Base-by-base conservation (phyloP, 1,284 basidiomycete species). In the Athelia psychrophila region DNA sequence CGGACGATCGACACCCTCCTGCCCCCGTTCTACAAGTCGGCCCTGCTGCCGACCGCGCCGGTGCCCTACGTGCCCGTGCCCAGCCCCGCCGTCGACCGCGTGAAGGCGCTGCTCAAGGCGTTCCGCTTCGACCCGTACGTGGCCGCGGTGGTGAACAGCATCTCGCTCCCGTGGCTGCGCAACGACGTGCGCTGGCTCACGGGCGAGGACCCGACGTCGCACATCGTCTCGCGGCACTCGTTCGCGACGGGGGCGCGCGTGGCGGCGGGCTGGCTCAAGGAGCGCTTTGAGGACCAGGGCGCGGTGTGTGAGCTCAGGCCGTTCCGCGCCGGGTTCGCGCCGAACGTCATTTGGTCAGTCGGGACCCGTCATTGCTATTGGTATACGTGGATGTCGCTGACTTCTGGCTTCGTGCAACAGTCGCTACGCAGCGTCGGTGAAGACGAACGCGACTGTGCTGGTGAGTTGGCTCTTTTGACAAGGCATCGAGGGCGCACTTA, bases 341-440 rank as follows among this genome's bases (percentile, higher is more conserved):
- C 93, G 10, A 92, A 94, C 62, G 83, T 95, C 40, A 76, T 95
- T 54, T 95, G 93, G 86, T 87, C 60, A 33, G 72, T 30, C 27
- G 27, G n/a, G n/a, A n/a, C n/a, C n/a, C 58, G 18, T 44, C 50
- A 35, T 35, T 44, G 19, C 42, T 19, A 33, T 32, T 16, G 13
- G 33, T 23, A n/a, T 24, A 40, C 38, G 16, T n/a, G 38, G n/a
- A 33, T 52, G 38, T 45, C 12, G 45, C 9, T 38, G 38, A 42
- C 16, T 20, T 27, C 3, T 56, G 44, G 38, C 10, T 22, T 47
- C 13, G 54, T n/a, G 8, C n/a, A 6, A 16, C 38, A 88, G 86
- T 61, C 75, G 75, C 44, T 90, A 87, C 60, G 42, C 71, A 5
- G 68, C 81, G 2, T 68, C 72, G 16, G 71, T 70, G 33, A 68